Percentiles rank a stretch among this genome's conserved stretches.
phyloP scores from a whole-genome alignment of 2,329 filamentous ascomycete species.

The Fusarium torreyae region DNA sequence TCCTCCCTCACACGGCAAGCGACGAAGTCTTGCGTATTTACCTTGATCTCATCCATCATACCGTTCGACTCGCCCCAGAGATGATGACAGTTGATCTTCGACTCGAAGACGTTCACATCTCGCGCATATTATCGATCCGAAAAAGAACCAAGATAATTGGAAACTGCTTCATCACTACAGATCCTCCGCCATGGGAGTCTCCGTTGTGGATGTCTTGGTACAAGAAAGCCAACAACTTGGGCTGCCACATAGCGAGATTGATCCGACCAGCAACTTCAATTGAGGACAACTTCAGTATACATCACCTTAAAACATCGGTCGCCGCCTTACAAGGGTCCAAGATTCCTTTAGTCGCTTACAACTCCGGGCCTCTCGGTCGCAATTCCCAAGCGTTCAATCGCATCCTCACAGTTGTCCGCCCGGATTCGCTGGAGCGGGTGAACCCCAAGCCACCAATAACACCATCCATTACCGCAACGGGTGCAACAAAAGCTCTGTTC shows the following conservation, averaged over 20 bases:
- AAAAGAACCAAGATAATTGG: slow-evolving; percentile 75
- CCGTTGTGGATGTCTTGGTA: slow-evolving; percentile 70
- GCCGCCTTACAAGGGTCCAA: slow-evolving; percentile 57
- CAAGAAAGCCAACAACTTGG: slow-evolving; percentile 68
- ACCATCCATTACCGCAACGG: slow-evolving; percentile 68
- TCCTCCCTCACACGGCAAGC: slow-evolving; percentile 48
- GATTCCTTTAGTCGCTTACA: slow-evolving; percentile 74
- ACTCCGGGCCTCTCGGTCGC: slow-evolving; percentile 74
- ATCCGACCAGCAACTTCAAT: slow-evolving; percentile 69
- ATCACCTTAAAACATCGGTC: slow-evolving; percentile 67
- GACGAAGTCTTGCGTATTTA: slow-evolving; percentile 58
- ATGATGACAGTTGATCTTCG: slow-evolving; percentile 75
- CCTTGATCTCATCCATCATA: slow-evolving; percentile 71
- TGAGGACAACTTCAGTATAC: slow-evolving; percentile 75
- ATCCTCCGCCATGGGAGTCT: slow-evolving; percentile 69
- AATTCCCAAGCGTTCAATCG: slow-evolving; percentile 78
- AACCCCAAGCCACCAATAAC: slow-evolving; percentile 45
- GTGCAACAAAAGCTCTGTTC: slow-evolving; percentile 77
- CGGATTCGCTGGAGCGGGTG: slow-evolving; percentile 53
- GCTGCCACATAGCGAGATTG: slow-evolving; percentile 75
- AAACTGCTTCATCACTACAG: slow-evolving; percentile 61
- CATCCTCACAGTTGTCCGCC: slow-evolving; percentile 72
- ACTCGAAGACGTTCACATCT: slow-evolving; percentile 66
- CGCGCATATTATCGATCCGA: slow-evolving; percentile 64
- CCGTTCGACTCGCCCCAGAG: slow-evolving; percentile 73